These are phyloP conservation scores for Xylaria sp. DNA, from an alignment of 2,329 filamentous ascomycete species.

Conservation along the genomic window DNA sequence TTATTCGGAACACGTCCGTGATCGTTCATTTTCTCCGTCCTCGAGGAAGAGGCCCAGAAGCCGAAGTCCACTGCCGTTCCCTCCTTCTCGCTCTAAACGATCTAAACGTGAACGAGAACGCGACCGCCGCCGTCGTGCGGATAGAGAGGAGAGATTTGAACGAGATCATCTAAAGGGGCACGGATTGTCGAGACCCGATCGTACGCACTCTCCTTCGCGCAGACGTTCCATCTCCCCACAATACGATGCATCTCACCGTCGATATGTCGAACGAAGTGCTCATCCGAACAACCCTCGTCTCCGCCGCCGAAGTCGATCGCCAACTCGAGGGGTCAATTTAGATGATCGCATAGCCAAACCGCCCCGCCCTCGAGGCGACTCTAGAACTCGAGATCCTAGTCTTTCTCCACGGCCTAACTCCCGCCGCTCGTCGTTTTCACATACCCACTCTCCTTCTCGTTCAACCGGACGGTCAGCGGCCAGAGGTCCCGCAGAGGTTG, in stretches of 20 bases:
- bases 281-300: conserved; percentile 31
- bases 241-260: conserved; percentile 33
- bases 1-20: conserved; percentile 43
- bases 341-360: conserved; percentile 30
- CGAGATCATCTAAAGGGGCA: conserved; percentile 34
- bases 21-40: conserved; percentile 45
- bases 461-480: conserved; percentile 29
- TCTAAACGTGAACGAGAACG: conserved; percentile 47
- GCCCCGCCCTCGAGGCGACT: conserved; percentile 31
- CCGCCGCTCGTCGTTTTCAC: conserved; percentile 42
- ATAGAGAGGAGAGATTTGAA: conserved; percentile 34
- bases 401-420: conserved; percentile 38
- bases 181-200: conserved; percentile 28
- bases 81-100: conserved; percentile 49
- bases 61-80: conserved; percentile 47
- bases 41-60: conserved; percentile 51
- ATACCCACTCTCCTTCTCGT: conserved; percentile 38
- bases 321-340: conserved; percentile 30
- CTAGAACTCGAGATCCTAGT: conserved; percentile 36
- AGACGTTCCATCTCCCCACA: conserved; percentile 38
- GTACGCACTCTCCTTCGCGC: conserved; percentile 32
- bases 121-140: conserved; percentile 37
- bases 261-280: conserved; percentile 36
- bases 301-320: conserved; percentile 38
- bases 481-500: conserved; percentile 35